Conservation (phyloP, 129 eudicot species). For the Chrysanthemum makinoi region DNA sequence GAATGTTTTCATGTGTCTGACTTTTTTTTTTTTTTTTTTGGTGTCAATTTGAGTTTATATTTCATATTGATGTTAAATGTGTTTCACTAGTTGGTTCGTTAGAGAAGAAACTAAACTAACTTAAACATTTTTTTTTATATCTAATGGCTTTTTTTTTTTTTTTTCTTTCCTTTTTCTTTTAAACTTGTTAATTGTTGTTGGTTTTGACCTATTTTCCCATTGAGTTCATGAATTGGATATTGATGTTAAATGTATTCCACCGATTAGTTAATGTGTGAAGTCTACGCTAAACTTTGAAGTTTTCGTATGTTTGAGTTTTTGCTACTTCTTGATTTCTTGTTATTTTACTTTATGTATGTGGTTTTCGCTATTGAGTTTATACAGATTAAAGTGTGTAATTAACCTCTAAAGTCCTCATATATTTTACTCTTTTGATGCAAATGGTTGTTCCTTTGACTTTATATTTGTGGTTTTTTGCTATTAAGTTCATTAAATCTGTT, state of each 20-base stretch:
- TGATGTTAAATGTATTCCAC: too few species aligned
- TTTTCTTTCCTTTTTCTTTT: too few species aligned
- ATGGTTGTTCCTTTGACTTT: constrained; percentile 5
- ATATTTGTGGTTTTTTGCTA: constrained; percentile 9
- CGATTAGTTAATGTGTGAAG: too few species aligned
- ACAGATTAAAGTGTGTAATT: too few species aligned
- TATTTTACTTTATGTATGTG: not conserved
- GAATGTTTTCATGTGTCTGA: constrained; percentile 11
- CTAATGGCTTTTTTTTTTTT: too few species aligned
- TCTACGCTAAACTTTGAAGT: not conserved
- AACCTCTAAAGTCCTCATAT: not conserved
- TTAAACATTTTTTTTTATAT: too few species aligned
- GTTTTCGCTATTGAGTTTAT: constrained; percentile 14
- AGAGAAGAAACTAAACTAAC: not conserved
- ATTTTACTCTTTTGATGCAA: constrained; percentile 6
- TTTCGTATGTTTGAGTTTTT: constrained; percentile 12
- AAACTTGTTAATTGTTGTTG: not conserved
- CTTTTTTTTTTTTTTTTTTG: not conserved
- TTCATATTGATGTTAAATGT: constrained; percentile 15
- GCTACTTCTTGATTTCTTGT: not conserved
- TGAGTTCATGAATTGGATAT: too few species aligned
- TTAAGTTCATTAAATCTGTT: constrained; percentile 4
- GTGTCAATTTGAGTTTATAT: constrained; percentile 19
- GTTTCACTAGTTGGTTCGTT: constrained; percentile 7
- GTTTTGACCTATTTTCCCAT: too few species aligned